These are phyloP conservation scores for Lecanicillium sp. DNA, from an alignment of 2,329 filamentous ascomycete genomes.

Conservation along the genomic window DNA sequence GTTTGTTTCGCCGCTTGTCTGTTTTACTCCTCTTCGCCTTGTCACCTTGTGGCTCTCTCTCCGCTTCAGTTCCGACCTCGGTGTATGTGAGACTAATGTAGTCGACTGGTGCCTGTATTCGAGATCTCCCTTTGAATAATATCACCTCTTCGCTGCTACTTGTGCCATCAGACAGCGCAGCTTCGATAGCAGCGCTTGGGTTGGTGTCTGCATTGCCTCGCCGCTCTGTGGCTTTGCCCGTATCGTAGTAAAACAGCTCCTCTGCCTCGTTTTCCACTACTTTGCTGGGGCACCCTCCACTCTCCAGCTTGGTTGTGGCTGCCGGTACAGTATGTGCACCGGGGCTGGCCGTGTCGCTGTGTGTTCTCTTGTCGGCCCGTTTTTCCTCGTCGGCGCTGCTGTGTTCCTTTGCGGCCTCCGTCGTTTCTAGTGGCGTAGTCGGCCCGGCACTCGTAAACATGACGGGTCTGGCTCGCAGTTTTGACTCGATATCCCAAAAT, in stretches of 20 bases:
- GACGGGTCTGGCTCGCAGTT: constrained; percentile 41
- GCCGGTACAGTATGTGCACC: too few species aligned
- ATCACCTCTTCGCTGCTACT: constrained; percentile 67
- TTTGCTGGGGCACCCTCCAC: background rate
- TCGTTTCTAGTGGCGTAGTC: constrained; percentile 34
- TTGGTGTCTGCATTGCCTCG: background rate
- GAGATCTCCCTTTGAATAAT: constrained; percentile 48
- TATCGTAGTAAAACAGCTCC: constrained; percentile 28
- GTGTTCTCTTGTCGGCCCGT: background rate
- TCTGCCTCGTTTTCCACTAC: background rate
- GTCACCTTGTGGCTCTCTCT: constrained; percentile 11
- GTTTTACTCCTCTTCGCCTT: constrained; percentile 11
- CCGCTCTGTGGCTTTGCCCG: constrained; percentile 16
- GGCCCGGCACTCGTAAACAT: constrained; percentile 46
- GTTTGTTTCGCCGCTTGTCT: constrained; percentile 9
- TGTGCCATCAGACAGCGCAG: constrained; percentile 16
- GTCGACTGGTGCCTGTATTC: background rate
- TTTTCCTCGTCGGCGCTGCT: background rate
- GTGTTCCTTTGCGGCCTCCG: background rate
- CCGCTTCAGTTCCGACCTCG: background rate
- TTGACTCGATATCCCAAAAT: constrained; percentile 28
- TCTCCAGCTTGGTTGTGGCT: background rate
- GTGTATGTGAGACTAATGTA: too few species aligned
- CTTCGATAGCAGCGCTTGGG: constrained; percentile 7
- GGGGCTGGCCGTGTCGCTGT: too few species aligned